phyloP scores from a whole-genome alignment of 345 rosid species.

The Lepidium didymum region DNA sequence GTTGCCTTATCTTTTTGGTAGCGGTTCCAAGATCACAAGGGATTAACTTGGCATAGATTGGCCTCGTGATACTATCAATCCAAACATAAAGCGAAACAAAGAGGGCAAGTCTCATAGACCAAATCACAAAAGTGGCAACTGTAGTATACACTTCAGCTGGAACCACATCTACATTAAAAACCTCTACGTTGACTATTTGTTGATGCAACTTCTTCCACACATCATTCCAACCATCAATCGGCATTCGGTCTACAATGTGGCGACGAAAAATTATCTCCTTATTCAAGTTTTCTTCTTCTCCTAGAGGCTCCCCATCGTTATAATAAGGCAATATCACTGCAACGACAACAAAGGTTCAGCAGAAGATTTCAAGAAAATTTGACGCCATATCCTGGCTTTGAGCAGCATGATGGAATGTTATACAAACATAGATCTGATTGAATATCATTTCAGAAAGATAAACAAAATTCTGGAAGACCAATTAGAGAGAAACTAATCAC shows the following conservation, averaged over 20 bases:
- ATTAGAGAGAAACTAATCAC: not conserved
- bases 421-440: not conserved
- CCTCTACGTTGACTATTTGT: conserved; percentile 81
- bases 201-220: conserved; percentile 91
- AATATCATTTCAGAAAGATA: not conserved
- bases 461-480: not conserved
- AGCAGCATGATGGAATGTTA: not conserved
- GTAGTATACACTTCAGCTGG: conserved; percentile 77
- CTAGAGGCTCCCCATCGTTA: conserved; percentile 48
- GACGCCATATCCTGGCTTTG: not conserved
- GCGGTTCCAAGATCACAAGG: conserved; percentile 91
- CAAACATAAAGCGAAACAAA: conserved; percentile 65
- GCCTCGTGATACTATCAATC: conserved; percentile 74
- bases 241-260: conserved; percentile 86
- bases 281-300: conserved; percentile 31
- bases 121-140: conserved; percentile 78
- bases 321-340: conserved; percentile 87
- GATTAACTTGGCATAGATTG: conserved; percentile 83
- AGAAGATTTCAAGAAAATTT: not conserved
- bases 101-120: conserved; percentile 90
- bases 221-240: conserved; percentile 93
- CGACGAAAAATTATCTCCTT: conserved; percentile 72
- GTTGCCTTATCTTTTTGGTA: conserved; percentile 39
- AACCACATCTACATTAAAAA: conserved; percentile 65
- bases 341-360: conserved; percentile 1